These are phyloP conservation scores for Inonotus obliquus DNA, from an alignment of 1,284 basidiomycete species.

Conservation along the genomic window DNA sequence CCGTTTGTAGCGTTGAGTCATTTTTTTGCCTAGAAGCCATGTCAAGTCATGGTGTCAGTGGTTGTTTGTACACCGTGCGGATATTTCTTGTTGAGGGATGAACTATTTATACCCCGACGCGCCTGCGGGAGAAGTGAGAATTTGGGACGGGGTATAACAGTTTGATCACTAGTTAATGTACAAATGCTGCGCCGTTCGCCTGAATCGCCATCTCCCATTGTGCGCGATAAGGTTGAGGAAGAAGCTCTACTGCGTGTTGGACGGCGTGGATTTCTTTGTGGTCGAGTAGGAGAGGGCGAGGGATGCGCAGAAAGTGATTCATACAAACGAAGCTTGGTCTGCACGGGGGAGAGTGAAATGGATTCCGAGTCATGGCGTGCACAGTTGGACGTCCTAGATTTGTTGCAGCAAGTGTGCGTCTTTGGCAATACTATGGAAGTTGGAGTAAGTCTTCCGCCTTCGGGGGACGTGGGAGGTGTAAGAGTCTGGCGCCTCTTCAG, in stretches of 20 bases:
- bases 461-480: not conserved
- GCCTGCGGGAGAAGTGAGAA: not conserved
- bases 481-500: not conserved
- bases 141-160: not conserved
- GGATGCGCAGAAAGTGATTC: not conserved
- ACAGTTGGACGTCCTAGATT: not conserved
- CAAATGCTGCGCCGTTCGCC: not conserved
- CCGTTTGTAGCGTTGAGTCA: too few relatives aligned
- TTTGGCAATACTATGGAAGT: not conserved
- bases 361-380: not conserved
- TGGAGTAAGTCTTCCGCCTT: not conserved
- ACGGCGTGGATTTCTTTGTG: not conserved
- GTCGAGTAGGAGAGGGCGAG: not conserved
- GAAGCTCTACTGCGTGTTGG: not conserved
- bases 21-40: too few relatives aligned
- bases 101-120: not conserved
- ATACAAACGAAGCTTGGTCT: constrained; percentile 5
- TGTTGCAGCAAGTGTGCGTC: not conserved
- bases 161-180: not conserved
- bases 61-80: not conserved
- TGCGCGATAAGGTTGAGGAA: not conserved
- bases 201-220: too few relatives aligned
- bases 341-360: not conserved
- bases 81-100: not conserved
- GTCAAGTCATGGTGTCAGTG: not conserved